Percentiles rank a stretch among this genome's conserved stretches.
phyloP scores from a whole-genome alignment of 495 filamentous ascomycete genomes.

The Haplographium delicatum region DNA sequence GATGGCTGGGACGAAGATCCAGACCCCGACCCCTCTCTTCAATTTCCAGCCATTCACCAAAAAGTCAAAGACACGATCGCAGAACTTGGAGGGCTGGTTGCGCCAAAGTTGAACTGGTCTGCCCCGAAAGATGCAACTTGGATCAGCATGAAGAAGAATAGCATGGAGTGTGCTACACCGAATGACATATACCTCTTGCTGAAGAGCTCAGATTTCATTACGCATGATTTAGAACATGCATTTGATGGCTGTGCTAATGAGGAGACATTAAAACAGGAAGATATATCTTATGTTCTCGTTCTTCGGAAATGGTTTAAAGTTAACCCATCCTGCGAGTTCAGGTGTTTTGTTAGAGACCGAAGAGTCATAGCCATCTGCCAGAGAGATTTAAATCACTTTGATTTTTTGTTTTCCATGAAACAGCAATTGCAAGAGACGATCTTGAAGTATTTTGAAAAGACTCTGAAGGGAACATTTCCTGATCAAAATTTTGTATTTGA shows the following conservation, averaged over 20 bases:
- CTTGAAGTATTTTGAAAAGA: constrained; percentile 65
- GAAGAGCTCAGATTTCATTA: constrained; percentile 89
- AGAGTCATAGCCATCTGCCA: constrained; percentile 79
- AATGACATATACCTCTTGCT: constrained; percentile 92
- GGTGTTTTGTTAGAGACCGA: constrained; percentile 82
- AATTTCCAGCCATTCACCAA: constrained; percentile 65
- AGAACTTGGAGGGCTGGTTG: constrained; percentile 73
- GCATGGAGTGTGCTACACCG: constrained; percentile 76
- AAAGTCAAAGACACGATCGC: constrained; percentile 69
- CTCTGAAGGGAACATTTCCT: constrained; percentile 69
- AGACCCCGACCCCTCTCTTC: constrained; percentile 34
- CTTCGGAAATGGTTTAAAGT: constrained; percentile 82
- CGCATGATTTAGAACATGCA: constrained; percentile 87
- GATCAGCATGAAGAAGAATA: constrained; percentile 82
- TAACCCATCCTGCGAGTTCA: constrained; percentile 88
- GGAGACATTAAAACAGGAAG: constrained; percentile 1
- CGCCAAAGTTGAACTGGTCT: constrained; percentile 96
- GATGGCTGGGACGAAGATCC: constrained; percentile 36
- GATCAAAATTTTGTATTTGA: constrained; percentile 86
- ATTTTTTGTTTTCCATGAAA: constrained; percentile 66
- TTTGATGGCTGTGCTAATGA: constrained; percentile 68
- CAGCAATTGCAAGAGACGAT: constrained; percentile 56
- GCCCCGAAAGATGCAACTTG: constrained; percentile 95
- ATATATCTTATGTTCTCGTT: constrained; percentile 62
- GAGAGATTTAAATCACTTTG: constrained; percentile 84